phyloP scores from a whole-genome alignment of 768 basidiomycete species.

The Leccinum subtestaceum region DNA sequence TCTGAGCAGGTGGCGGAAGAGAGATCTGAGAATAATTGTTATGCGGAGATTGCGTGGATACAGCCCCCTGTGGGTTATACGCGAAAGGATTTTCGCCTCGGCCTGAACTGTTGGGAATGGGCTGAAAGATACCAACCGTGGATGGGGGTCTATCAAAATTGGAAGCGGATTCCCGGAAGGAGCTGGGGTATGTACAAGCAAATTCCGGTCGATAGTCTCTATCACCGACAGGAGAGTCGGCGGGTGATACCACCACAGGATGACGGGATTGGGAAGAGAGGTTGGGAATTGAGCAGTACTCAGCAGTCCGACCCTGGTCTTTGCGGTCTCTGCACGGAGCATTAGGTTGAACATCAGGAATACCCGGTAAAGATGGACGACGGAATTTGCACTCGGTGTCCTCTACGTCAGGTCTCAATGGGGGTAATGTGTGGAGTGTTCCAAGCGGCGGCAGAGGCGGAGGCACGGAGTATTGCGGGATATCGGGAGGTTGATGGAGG shows the following conservation, averaged over 20 bases:
- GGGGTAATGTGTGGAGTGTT: constrained; percentile 25
- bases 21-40: constrained; percentile 24
- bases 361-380: constrained; percentile 29
- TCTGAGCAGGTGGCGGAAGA: constrained; percentile 33
- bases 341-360: constrained; percentile 10
- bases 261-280: constrained; percentile 6
- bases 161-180: constrained; percentile 19
- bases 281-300: constrained; percentile 5
- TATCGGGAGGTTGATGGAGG: constrained; percentile 23
- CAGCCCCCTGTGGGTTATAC: constrained; percentile 10
- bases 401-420: constrained; percentile 24
- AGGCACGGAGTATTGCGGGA: constrained; percentile 28
- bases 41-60: constrained; percentile 9
- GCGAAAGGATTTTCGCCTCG: constrained; percentile 8
- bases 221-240: constrained; percentile 8
- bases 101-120: neutral
- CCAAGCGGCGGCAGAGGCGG: constrained; percentile 25
- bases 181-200: constrained; percentile 15
- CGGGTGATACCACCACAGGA: neutral
- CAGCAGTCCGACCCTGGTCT: constrained; percentile 14
- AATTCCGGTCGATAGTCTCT: constrained; percentile 15
- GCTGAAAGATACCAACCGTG: constrained; percentile 15
- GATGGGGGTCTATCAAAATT: constrained; percentile 22
- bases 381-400: constrained; percentile 33
- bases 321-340: constrained; percentile 13